Base-by-base conservation (phyloP, 345 rosid genomes). In the Salix arbutifolia region DNA sequence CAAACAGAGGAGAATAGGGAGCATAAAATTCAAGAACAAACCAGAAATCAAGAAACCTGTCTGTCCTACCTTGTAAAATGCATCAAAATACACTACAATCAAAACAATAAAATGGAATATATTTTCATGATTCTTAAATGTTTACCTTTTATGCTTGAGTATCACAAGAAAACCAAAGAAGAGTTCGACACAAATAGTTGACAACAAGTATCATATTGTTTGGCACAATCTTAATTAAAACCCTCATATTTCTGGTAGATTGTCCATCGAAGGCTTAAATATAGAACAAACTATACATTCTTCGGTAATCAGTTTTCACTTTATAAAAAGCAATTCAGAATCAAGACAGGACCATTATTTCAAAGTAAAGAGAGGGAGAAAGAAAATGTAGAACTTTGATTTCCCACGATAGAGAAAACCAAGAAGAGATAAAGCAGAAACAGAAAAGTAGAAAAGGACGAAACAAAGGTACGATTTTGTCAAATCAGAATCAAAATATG, bases 381-480 rank as follows among this genome's bases (percentile, higher is more conserved):
- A n/a, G 72, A 28, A 37, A 75, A 42, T 38, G 58, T 33, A 50
- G 62, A 70, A 78, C 58, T 79, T 84, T 85, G 83, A 79, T 75
- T 76, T 67, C 77, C 78, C 89, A 82, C 80, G 75, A 13, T 77
- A 80, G 85, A 70, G 79, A 76, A 75, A 79, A 76, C 69, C 65
- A 69, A 69, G 78, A 76, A 72, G 65, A 72, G 71, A 76, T 52
- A 80, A 84, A 82, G 85, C 81, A 86, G 77, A 69, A 77, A 76
- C 75, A 74, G 72, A 78, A 85, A 90, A 85, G 81, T 75, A 77
- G 75, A 80, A 81, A 83, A 81, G 76, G 89, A 85, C 85, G 81
- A 85, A 81, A 80, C 67, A 78, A 77, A 87, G 76, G 85, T 56
- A 80, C 76, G 80, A 77, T 78, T 79, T 82, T 80, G 86, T 86